Base-by-base conservation (phyloP, 306 rosid genomes). In the Fagus crenata region DNA sequence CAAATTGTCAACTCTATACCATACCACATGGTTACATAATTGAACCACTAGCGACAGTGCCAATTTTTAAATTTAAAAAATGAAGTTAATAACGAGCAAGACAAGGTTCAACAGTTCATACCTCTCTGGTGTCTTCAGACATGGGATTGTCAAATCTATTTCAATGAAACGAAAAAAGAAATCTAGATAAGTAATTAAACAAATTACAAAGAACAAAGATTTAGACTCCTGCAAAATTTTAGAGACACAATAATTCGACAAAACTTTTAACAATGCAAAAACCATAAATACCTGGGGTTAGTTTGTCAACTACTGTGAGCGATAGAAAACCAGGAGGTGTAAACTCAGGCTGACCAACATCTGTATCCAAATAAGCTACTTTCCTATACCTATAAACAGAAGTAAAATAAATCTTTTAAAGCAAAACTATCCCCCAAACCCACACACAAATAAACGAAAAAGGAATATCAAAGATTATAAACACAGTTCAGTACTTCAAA, bases 301-400 rank as follows among this genome's bases (percentile, higher is more conserved):
- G 73, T 81, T 82, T 72, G 67, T 87, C 87, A 71, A 92, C 84
- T 17, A 87, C 46, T 36, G 96, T 88, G 32, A 95, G 87, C 53
- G 96, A 95, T 1, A 95, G 65, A 87, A 92, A 83, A 54, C 90
- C 97, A 41, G 97, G 96, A 82, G 96, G 92, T 75, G 96, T 89
- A 73, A 95, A 95, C 90, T 88, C 97, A 15, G 98, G 87, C 81
- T 95, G 98, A 73, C 98, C 98, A 41, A 92, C 97, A 83, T 93
- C 98, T 18, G 96, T 89, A 78, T 93, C 97, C 15, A 93, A 78
- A 84, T 89, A 95, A 73, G 86, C 93, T 40, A 92, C 98, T 83
- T 79, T 88, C 41, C 31, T 76, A 59, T 80, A 84, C 82, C 96
- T 86, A 81, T 41, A 84, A 69, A 74, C 13, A 60, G 3, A 67